These are phyloP conservation scores for Boletus coccyginus DNA, from an alignment of 768 basidiomycete genomes.

Conservation along the genomic window DNA sequence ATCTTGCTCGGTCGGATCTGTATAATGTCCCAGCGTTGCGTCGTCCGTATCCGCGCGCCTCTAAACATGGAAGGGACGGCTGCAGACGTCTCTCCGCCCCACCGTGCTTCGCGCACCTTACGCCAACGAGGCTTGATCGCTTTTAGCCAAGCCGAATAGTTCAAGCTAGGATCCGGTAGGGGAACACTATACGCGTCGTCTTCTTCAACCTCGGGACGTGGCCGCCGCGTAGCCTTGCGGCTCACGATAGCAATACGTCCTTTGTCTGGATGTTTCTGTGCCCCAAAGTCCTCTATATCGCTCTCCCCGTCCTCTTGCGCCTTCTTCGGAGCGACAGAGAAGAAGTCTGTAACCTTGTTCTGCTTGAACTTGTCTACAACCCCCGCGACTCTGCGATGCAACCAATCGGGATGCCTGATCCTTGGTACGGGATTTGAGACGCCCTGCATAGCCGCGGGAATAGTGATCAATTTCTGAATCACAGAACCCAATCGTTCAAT, in stretches of 20 bases:
- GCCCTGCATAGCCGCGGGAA: conserved; percentile 98
- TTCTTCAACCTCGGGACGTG: conserved; percentile 42
- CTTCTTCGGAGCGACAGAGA: conserved; percentile 35
- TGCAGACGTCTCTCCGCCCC: conserved; percentile 39
- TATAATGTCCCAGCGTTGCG: conserved; percentile 85
- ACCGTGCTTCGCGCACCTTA: conserved; percentile 48
- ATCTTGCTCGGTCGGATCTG: conserved; percentile 79
- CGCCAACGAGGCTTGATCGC: conserved; percentile 80
- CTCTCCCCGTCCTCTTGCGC: conserved; percentile 7
- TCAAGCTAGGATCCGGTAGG: conserved; percentile 59
- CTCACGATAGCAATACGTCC: conserved; percentile 54
- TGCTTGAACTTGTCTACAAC: conserved; percentile 97
- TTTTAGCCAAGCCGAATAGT: conserved; percentile 77
- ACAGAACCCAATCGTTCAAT: conserved; percentile 97
- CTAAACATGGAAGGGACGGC: conserved; percentile 75
- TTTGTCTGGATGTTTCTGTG: conserved; percentile 21
- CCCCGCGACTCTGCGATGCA: conserved; percentile 85
- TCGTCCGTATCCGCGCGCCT: conserved; percentile 52
- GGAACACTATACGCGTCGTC: conserved; percentile 26
- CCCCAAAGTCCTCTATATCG: conserved; percentile 67
- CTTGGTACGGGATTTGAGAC: conserved; percentile 95
- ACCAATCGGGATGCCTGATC: conserved; percentile 96
- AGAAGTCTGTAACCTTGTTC: conserved; percentile 96
- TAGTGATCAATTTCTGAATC: conserved; percentile 98
- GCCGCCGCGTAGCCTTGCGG: conserved; percentile 42